A percentile compares a stretch with the other conserved stretches of the same genome.
Evolutionary conservation across 192 early-diverging fungal species (phyloP).

Genomic region (Entophlyctis luteolus): DNA sequence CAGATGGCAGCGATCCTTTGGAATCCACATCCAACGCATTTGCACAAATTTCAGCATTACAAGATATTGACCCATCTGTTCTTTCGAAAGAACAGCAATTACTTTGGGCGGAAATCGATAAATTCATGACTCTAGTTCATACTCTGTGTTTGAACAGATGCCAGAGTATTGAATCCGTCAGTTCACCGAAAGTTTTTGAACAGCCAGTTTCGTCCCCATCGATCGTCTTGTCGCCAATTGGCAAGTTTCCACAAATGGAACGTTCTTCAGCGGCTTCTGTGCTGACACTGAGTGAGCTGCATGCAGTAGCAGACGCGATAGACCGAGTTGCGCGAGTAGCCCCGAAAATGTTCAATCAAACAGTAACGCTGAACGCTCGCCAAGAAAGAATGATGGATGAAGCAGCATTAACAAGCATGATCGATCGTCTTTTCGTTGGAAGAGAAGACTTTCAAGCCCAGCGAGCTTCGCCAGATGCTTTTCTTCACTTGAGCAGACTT

Average conservation of each 20-base stretch:
- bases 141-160: slow-evolving; percentile 24
- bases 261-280: background rate
- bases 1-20: too few relatives aligned
- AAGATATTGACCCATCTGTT: background rate
- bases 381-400: slow-evolving; percentile 39
- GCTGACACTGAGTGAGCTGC: slow-evolving; percentile 10
- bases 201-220: slow-evolving; percentile 21
- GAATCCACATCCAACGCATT: background rate
- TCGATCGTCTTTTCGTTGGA: slow-evolving; percentile 31
- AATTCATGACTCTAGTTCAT: slow-evolving; percentile 35
- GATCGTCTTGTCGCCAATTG: too few relatives aligned
- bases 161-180: too few relatives aligned
- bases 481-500: slow-evolving; percentile 12
- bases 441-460: slow-evolving; percentile 34
- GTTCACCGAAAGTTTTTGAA: too few relatives aligned
- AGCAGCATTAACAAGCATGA: slow-evolving; percentile 30
- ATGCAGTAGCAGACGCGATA: slow-evolving; percentile 27
- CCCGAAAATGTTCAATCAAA: slow-evolving; percentile 34
- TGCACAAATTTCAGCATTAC: background rate
- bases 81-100: slow-evolving; percentile 17
- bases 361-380: slow-evolving; percentile 28
- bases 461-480: slow-evolving; percentile 2
- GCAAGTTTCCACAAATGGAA: background rate
- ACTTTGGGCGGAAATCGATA: slow-evolving; percentile 38
- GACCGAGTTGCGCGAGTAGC: slow-evolving; percentile 35